Percentiles rank a stretch among this genome's conserved stretches.
These are phyloP conservation scores for Botryotinia convoluta DNA, from an alignment of 2,329 filamentous ascomycete species.

Conservation along the genomic window DNA sequence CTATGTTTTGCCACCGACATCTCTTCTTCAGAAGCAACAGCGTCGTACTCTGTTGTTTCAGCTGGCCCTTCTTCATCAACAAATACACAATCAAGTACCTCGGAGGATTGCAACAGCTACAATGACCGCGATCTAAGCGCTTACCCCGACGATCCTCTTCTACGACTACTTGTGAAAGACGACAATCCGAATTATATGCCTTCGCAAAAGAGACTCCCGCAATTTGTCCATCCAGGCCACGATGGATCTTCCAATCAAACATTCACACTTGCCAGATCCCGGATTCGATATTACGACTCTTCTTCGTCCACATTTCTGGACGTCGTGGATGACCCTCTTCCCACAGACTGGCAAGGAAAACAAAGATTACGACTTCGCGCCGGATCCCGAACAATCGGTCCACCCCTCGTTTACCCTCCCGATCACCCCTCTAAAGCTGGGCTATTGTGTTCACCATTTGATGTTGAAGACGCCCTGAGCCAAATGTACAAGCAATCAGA, in stretches of 20 bases:
- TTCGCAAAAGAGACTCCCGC: constrained; percentile 41
- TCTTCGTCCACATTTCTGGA: constrained; percentile 57
- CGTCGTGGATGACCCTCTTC: constrained; percentile 51
- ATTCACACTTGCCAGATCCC: constrained; percentile 53
- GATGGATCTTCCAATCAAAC: constrained; percentile 43
- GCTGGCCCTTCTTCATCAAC: background rate
- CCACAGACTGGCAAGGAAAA: constrained; percentile 37
- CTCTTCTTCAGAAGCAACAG: constrained; percentile 13
- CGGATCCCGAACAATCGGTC: constrained; percentile 44
- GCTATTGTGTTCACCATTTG: constrained; percentile 23
- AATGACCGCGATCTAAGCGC: constrained; percentile 19
- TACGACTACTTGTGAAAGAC: constrained; percentile 28
- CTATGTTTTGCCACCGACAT: background rate
- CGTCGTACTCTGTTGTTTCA: background rate
- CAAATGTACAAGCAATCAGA: constrained; percentile 31
- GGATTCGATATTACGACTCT: constrained; percentile 54
- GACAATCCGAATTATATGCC: constrained; percentile 42
- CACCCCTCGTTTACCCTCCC: constrained; percentile 27
- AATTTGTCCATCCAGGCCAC: constrained; percentile 50
- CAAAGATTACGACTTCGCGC: constrained; percentile 50
- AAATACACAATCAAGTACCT: background rate
- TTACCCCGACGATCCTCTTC: constrained; percentile 32
- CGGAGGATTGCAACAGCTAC: background rate
- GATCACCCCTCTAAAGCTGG: constrained; percentile 17
- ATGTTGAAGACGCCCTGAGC: constrained; percentile 28